Base-by-base conservation (phyloP, 345 rosid genomes). In the Citrus hindsii region DNA sequence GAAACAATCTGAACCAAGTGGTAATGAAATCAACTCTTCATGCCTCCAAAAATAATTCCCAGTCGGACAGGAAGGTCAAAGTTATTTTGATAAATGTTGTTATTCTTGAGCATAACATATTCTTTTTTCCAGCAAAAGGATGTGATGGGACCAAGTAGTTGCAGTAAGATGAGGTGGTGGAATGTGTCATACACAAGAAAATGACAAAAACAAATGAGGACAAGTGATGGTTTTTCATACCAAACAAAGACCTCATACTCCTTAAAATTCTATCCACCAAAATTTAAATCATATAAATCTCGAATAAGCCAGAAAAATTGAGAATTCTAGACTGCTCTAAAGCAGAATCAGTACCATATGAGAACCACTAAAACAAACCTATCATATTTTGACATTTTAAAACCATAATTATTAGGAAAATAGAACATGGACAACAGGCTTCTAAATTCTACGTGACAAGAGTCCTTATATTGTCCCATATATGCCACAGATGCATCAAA, bases 181-280 rank as follows among this genome's bases (percentile, higher is more conserved):
- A 71, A 21, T 61, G 53, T 9, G 24, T 33, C 22, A n/a, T 61
- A 48, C 71, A 71, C 35, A 66, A 64, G 6, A 24, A 48, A 37
- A 30, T 27, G 75, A 76, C 79, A 67, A 79, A 76, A 32, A 22
- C 51, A 24, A 25, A 69, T 62, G 37, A 53, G 56, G 69, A 78
- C 74, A 71, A 22, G 10, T 22, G 18, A 22, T 53, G 71, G 55
- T 67, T 69, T 69, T 53, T 73, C 71, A 53, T 30, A 48, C 60
- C 60, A 37, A 46, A 40, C 33, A 55, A 69, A 38, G 79, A 80
- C 71, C 78, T 68, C 30, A 46, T 58, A 65, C 70, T 72, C 62
- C 68, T 72, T 69, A 5, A 3, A 69, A 75, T 61, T 62, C 40
- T 62, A 76, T 70, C 78, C 79, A 68, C 76, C 69, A 37, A 37